These are phyloP conservation scores for Cytospora schulzeri DNA, from an alignment of 2,329 filamentous ascomycete species.

Conservation along the genomic window DNA sequence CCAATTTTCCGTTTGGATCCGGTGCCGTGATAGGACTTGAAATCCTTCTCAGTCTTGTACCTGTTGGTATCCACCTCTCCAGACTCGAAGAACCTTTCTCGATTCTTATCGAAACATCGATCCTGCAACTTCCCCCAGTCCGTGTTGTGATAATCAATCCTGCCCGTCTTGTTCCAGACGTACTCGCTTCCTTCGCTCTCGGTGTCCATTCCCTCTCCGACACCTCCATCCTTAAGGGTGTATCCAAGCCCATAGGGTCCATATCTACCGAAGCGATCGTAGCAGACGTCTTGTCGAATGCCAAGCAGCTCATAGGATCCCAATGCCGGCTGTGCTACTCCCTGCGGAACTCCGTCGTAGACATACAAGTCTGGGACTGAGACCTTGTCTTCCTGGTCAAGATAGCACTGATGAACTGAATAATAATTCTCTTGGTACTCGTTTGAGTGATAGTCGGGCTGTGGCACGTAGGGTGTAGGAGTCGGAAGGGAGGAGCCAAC, in stretches of 20 bases:
- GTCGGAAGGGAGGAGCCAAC: conserved; percentile 43
- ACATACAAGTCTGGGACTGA: conserved; percentile 65
- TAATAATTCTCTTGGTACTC: conserved; percentile 57
- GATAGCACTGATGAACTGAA: conserved; percentile 61
- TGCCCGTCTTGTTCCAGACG: conserved; percentile 57
- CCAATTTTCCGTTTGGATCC: conserved; percentile 44
- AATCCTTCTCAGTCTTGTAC: conserved; percentile 26
- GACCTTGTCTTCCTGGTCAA: conserved; percentile 61
- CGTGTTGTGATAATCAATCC: conserved; percentile 57
- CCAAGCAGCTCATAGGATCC: conserved; percentile 77
- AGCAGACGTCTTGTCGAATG: conserved; percentile 77
- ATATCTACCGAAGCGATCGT: conserved; percentile 82
- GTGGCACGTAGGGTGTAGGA: conserved; percentile 65
- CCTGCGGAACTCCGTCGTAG: conserved; percentile 70
- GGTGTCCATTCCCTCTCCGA: conserved; percentile 70
- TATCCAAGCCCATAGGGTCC: conserved; percentile 90
- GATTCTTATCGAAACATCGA: conserved; percentile 61
- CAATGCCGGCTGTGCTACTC: conserved; percentile 75
- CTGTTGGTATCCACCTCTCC: conserved; percentile 32
- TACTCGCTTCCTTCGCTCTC: conserved; percentile 68
- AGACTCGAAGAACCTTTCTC: conserved; percentile 59
- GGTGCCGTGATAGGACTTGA: conserved; percentile 12
- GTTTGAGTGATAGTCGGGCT: conserved; percentile 62
- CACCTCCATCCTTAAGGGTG: conserved; percentile 69
- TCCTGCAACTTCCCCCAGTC: conserved; percentile 60